Evolutionary conservation across 2,329 filamentous ascomycete species (phyloP), one percentile per base, ranked within the genome.

Genomic region (Colletotrichum trifolii): DNA sequence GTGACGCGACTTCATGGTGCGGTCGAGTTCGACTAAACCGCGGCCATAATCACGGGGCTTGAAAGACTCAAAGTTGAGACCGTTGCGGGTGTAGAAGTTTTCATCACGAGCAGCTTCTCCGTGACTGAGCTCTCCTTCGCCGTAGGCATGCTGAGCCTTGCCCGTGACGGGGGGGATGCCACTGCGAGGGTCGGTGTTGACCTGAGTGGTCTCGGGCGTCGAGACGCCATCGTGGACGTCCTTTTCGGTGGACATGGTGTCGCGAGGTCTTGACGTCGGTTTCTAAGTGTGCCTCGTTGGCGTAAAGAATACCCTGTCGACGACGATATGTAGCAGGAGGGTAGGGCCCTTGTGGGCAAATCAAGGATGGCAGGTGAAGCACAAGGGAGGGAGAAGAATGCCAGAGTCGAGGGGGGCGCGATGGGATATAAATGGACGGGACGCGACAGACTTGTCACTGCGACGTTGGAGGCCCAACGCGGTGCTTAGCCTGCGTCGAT

Each of bases 1-100:
- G 73, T 84, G 82, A 68, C 82, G 79, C 17, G 75, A 75, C 74
- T 81, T 78, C 75, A 84, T 80, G 65, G 67, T 64, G 50, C 69
- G 69, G 60, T 73, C 70, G 12, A 75, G 70, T 55, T 73, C 68
- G 8, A 69, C 68, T 17, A 68, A 60, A 34, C 65, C 67, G 8
- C 49, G 43, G n/a, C 68, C 68, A 34, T 67, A 67, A 34, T 68
- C 60, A 40, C 69, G 69, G 10, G 52, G 57, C 69, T 70, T 69
- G 67, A 71, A 71, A 6, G 70, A 71, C 54, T 69, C 67, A 1
- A 68, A 45, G 58, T 70, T 71, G 42, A 71, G 67, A 17, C 70
- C 70, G 13, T 69, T 70, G 11, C 70, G 69, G 10, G 70, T 71
- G 58, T 62, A 66, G 34, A 66, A 66, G 58, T 66, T 42, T 0